Conservation (phyloP, 108 stramenopile species). For the Hondaea fermentalgiana region DNA sequence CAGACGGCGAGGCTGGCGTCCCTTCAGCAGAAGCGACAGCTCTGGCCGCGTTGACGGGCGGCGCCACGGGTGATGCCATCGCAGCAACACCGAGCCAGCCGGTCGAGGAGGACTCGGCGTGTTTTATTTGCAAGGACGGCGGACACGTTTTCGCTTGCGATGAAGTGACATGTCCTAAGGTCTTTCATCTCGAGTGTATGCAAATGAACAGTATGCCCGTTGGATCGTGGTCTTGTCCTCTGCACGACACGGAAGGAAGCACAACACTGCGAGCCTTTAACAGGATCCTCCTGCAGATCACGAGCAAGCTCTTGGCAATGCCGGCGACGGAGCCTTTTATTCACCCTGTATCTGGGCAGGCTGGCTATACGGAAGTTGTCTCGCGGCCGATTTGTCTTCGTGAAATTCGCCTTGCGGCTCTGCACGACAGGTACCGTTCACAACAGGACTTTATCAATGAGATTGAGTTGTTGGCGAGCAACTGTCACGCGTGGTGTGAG, state of each 20-base stretch:
- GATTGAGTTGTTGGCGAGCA: background rate
- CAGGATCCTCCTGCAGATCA: background rate
- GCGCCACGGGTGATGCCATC: background rate
- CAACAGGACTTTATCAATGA: background rate
- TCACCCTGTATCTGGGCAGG: background rate
- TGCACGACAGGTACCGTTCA: background rate
- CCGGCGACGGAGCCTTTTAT: background rate
- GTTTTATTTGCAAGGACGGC: background rate
- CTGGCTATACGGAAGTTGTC: background rate
- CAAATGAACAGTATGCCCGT: background rate
- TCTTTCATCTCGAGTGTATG: background rate
- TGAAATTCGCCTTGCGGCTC: background rate
- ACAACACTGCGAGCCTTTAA: background rate
- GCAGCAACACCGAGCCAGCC: background rate
- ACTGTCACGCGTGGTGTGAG: background rate
- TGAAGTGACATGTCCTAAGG: background rate
- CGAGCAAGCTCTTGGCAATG: background rate
- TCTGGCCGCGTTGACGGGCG: too few species aligned
- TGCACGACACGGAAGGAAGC: background rate
- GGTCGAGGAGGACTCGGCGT: background rate
- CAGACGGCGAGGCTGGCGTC: too few species aligned
- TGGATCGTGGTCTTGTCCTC: background rate
- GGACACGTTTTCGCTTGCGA: conserved; percentile 4
- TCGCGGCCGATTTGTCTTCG: background rate
- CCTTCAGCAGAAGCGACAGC: too few species aligned